Evolutionary conservation across 192 early-diverging fungal genomes (phyloP).

Genomic region (Chytriomyces sp.): DNA sequence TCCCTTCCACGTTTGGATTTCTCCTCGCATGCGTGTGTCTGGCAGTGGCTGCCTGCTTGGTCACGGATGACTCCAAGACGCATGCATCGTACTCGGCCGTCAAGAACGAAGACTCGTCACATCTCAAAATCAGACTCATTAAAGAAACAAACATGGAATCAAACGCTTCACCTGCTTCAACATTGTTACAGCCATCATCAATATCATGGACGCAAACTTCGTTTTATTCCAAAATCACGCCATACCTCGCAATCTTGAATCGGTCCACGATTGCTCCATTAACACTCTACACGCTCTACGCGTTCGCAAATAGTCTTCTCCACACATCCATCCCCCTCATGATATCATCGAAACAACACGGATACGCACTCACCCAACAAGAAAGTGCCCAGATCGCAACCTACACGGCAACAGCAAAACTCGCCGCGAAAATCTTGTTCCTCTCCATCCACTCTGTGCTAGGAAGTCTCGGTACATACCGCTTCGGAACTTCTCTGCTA

Average conservation of each 20-base stretch:
- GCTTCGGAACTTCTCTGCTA: slow-evolving; percentile 25
- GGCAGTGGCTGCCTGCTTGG: neutral
- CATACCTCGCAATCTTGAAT: slow-evolving; percentile 36
- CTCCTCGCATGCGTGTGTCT: slow-evolving; percentile 34
- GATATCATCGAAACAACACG: slow-evolving; percentile 15
- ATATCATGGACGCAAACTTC: neutral
- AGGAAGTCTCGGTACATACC: slow-evolving; percentile 38
- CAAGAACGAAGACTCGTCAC: neutral
- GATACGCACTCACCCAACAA: slow-evolving; percentile 1
- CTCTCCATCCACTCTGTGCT: slow-evolving; percentile 34
- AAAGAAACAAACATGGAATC: too few species aligned
- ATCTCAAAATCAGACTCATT: neutral
- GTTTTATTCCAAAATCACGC: neutral
- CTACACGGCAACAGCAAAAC: slow-evolving; percentile 39
- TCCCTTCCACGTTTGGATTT: slow-evolving; percentile 41
- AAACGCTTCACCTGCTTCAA: too few species aligned
- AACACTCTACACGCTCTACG: slow-evolving; percentile 35
- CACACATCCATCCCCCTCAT: slow-evolving; percentile 46
- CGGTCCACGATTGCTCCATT: slow-evolving; percentile 31
- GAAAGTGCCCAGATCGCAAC: slow-evolving; percentile 19
- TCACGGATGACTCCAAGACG: neutral
- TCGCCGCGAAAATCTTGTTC: slow-evolving; percentile 38
- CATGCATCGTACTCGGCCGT: neutral
- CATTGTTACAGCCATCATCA: neutral
- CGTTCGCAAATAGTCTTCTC: slow-evolving; percentile 35